Percentiles rank a stretch among this genome's conserved stretches.
These are phyloP conservation scores for Fragaria vesca DNA, from an alignment of 306 rosid species.

Conservation along the genomic window DNA sequence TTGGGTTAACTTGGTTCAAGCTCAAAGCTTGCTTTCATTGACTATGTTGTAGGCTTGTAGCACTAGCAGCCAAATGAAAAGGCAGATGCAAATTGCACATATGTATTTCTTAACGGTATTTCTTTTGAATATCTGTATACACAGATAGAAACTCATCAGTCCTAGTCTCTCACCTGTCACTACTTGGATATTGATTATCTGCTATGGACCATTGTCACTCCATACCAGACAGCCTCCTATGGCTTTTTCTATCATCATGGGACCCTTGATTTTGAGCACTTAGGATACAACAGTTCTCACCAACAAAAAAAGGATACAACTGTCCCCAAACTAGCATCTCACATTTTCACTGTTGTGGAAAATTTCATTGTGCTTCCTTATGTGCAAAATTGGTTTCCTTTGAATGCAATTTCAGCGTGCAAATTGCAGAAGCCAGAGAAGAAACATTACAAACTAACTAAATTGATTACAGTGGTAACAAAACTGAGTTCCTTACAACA, in stretches of 20 bases:
- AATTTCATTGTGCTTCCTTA: background rate
- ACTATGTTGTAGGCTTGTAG: background rate
- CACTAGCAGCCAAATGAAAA: background rate
- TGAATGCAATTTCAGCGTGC: background rate
- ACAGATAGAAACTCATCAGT: background rate
- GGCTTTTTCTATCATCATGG: slow-evolving; percentile 1
- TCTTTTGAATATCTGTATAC: background rate
- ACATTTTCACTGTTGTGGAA: background rate
- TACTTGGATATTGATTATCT: background rate
- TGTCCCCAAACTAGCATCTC: background rate
- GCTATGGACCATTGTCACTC: slow-evolving; percentile 5
- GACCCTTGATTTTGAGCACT: slow-evolving; percentile 7
- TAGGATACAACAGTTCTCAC: background rate
- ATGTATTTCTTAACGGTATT: background rate
- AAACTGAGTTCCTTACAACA: slow-evolving; percentile 28
- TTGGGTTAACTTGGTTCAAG: background rate
- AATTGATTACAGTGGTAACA: slow-evolving; percentile 26
- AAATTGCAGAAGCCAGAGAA: background rate
- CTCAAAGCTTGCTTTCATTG: background rate
- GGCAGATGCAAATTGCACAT: background rate
- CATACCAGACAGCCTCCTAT: background rate
- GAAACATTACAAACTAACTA: slow-evolving; percentile 18
- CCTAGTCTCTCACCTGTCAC: slow-evolving; percentile 5
- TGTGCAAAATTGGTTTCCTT: background rate
- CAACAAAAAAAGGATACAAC: background rate